Evolutionary conservation across 2,329 filamentous ascomycete genomes (phyloP).

Genomic region (Verticillium albo-atrum): DNA sequence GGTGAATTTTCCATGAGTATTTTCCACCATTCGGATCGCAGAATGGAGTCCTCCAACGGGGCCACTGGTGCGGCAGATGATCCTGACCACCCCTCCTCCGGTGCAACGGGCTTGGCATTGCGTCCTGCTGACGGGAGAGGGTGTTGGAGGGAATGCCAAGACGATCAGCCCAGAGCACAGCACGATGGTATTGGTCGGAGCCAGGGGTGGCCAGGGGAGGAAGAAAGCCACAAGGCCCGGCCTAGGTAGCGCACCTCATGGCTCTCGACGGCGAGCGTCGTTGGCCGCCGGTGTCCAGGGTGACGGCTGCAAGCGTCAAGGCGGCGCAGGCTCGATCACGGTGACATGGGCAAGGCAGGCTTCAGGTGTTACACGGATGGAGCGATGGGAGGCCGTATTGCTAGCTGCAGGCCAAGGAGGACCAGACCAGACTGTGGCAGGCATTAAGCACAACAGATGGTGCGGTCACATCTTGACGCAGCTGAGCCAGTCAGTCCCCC

Average conservation of each 20-base stretch:
- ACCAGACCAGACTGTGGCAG: not conserved
- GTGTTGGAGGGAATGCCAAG: not conserved
- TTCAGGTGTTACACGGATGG: not conserved
- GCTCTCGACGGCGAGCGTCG: not conserved
- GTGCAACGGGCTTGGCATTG: not conserved
- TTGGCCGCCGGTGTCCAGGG: not conserved
- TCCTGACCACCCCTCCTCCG: not conserved
- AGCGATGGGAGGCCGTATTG: not conserved
- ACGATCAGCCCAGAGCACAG: not conserved
- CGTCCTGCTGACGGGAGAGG: not conserved
- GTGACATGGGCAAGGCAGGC: not conserved
- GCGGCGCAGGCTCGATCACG: not conserved
- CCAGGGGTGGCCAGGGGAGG: not conserved
- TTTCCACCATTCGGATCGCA: conserved; percentile 13
- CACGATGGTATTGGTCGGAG: not conserved
- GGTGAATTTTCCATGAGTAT: conserved; percentile 11
- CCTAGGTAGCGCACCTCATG: not conserved
- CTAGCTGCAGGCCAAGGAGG: not conserved
- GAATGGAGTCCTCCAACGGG: not conserved
- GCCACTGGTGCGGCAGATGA: not conserved
- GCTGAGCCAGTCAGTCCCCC: not conserved
- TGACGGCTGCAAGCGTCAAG: not conserved
- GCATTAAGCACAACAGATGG: not conserved
- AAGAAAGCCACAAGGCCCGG: not conserved
- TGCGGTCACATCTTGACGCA: not conserved